Evolutionary conservation across 2,329 filamentous ascomycete species (phyloP).

Genomic region (Penicillium sp.): DNA sequence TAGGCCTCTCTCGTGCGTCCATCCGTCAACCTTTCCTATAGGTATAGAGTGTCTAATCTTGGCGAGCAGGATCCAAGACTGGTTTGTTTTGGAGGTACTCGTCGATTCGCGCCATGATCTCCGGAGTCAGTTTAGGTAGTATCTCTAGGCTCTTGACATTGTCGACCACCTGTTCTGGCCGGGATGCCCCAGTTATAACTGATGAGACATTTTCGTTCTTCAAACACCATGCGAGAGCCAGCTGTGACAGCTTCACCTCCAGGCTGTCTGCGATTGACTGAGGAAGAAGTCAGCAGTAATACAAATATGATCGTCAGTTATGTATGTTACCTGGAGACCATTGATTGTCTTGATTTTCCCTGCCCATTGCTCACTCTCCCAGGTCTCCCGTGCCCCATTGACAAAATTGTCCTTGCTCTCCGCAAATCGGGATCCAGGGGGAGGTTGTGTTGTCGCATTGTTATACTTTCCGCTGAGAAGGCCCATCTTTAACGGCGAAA

Average conservation of each 20-base stretch:
- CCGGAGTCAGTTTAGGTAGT: conserved; percentile 2
- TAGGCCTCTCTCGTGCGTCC: too few relatives aligned
- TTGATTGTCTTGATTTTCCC: conserved; percentile 63
- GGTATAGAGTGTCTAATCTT: not conserved
- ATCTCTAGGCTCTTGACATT: conserved; percentile 11
- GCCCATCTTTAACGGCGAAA: conserved; percentile 65
- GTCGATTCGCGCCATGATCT: conserved; percentile 8
- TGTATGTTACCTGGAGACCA: conserved; percentile 39
- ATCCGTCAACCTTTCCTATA: too few relatives aligned
- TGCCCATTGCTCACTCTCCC: conserved; percentile 49
- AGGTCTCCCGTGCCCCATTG: conserved; percentile 47
- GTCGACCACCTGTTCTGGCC: conserved; percentile 46
- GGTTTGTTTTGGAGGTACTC: conserved; percentile 10
- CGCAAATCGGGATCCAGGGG: conserved; percentile 62
- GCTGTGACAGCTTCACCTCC: conserved; percentile 59
- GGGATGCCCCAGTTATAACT: conserved; percentile 49
- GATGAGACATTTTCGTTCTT: conserved; percentile 62
- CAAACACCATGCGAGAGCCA: conserved; percentile 63
- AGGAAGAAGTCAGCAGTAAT: not conserved
- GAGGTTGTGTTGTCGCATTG: conserved; percentile 56
- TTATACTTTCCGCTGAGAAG: conserved; percentile 72
- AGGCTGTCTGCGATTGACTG: conserved; percentile 40
- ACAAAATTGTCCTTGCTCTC: conserved; percentile 63
- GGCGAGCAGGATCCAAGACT: conserved; percentile 2
- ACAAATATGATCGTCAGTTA: not conserved